Evolutionary conservation across 768 basidiomycete species (phyloP), one percentile per base, ranked within the genome.

Genomic region (Boletus sp.): DNA sequence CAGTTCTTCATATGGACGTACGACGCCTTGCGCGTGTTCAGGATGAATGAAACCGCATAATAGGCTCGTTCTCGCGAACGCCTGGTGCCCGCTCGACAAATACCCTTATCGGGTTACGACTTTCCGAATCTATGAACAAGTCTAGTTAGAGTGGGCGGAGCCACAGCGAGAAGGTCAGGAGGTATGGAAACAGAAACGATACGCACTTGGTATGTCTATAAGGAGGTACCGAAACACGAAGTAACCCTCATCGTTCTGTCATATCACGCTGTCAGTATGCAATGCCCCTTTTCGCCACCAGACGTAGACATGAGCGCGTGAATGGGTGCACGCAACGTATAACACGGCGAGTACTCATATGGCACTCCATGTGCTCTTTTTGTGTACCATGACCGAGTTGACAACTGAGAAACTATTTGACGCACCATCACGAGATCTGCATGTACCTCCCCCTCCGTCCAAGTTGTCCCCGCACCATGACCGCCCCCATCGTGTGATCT

Each of bases 371-470:
- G 41, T 24, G 32, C 62, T 20, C 42, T 30, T 45, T 30, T 36
- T 17, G 45, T 40, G 18, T 15, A 50, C 54, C 30, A 7, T 33
- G 33, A 42, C 45, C 17, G 17, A 50, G 39, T 32, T 46, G n/a
- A 56, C 44, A 44, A 20, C 40, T 18, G 50, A 53, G 17, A 57
- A 58, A 55, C 42, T 20, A 39, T 44, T 54, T 18, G 18, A 75
- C 83, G 56, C 71, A 90, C 90, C 78, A 82, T 82, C 57, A 91
- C 77, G 41, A 91, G 78, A 71, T 89, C 85, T 9, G 84, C 91
- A 70, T 92, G 91, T 9, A 89, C 88, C 64, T 92, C 89, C 8
- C 91, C 90, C 58, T 92, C 89, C 17, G 79, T 84, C 73, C 80
- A 89, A 17, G 73, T 64, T 55, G 74, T 76, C 12, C 78, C 80